Percentiles rank a stretch among this genome's conserved stretches.
Evolutionary conservation across 495 filamentous ascomycete genomes (phyloP).

Genomic region (Penicillium taxi): DNA sequence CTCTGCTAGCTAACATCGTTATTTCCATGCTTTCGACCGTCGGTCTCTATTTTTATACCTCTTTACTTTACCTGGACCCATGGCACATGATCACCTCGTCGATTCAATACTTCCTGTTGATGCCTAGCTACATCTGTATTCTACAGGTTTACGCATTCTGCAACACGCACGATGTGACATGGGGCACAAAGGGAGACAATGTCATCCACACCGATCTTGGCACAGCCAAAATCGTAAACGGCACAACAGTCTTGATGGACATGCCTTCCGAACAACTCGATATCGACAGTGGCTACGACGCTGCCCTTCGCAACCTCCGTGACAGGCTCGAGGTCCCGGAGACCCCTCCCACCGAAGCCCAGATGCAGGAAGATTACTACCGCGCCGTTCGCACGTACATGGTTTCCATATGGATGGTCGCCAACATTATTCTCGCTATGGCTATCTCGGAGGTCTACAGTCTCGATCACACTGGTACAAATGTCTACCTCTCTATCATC

Average conservation of each 20-base stretch:
- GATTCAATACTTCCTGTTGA: constrained; percentile 85
- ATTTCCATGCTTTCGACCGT: constrained; percentile 82
- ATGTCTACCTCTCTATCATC: constrained; percentile 88
- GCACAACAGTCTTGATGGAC: constrained; percentile 66
- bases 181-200: constrained; percentile 99
- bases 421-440: constrained; percentile 91
- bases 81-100: constrained; percentile 99
- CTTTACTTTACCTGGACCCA: constrained; percentile 91
- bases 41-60: constrained; percentile 93
- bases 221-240: constrained; percentile 61
- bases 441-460: constrained; percentile 82
- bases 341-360: constrained; percentile 56
- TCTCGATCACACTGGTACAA: constrained; percentile 55
- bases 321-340: constrained; percentile 78
- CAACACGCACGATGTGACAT: constrained; percentile 98
- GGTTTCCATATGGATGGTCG: constrained; percentile 92
- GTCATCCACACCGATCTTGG: constrained; percentile 86
- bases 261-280: constrained; percentile 98
- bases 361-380: constrained; percentile 97
- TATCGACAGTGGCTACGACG: constrained; percentile 96
- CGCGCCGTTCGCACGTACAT: constrained; percentile 96
- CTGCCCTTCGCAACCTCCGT: constrained; percentile 89
- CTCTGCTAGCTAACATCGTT: constrained; percentile 90
- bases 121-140: constrained; percentile 93
- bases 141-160: constrained; percentile 98